phyloP scores from a whole-genome alignment of 805 yeast species.

The Pichia ethanolica region DNA sequence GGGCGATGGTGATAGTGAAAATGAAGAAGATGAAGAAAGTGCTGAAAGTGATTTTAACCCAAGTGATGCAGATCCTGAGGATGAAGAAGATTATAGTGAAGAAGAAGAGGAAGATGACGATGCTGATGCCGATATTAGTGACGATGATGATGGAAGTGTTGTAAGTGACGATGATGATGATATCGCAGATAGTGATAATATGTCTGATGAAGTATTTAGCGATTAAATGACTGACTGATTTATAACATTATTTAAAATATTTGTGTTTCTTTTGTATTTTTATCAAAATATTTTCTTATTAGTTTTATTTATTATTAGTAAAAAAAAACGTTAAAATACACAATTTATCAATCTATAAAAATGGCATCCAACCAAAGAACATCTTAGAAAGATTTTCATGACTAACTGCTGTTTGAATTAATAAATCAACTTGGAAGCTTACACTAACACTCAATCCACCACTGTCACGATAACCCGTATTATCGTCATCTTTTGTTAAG shows the following conservation, averaged over 20 bases:
- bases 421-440: conserved; percentile 85
- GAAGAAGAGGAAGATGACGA: conserved; percentile 22
- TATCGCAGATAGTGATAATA: conserved; percentile 24
- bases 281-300: no score
- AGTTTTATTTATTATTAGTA: no score
- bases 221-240: conserved; percentile 13
- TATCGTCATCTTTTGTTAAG: conserved; percentile 52
- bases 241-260: neutral
- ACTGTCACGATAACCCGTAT: conserved; percentile 29
- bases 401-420: conserved; percentile 76
- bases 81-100: conserved; percentile 38
- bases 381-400: conserved; percentile 65
- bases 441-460: conserved; percentile 78
- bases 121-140: conserved; percentile 13
- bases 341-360: conserved; percentile 29
- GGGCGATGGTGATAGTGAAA: conserved; percentile 76
- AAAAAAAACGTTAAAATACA: neutral
- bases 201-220: conserved; percentile 26
- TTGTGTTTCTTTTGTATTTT: neutral
- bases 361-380: conserved; percentile 93
- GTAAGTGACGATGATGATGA: conserved; percentile 21
- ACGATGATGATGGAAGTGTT: conserved; percentile 19
- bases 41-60: conserved; percentile 59
- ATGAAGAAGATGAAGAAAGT: conserved; percentile 61
- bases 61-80: conserved; percentile 52